Conservation (phyloP, 1,284 basidiomycete species). For the Rhodotorula sp. region DNA sequence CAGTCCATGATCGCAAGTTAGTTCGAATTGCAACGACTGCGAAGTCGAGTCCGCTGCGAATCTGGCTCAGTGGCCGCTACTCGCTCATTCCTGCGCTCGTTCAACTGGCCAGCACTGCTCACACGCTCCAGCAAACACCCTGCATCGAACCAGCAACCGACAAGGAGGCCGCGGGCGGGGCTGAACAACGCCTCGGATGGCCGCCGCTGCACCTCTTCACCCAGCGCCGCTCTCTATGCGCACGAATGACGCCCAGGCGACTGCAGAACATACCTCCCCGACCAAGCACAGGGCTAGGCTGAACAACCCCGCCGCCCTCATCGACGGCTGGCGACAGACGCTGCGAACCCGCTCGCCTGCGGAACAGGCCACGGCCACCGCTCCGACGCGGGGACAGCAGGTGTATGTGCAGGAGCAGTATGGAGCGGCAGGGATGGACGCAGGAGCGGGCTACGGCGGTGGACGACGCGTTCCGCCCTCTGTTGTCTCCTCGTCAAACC, state of each 20-base stretch:
- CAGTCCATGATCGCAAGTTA: too few species aligned
- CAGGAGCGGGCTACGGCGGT: not conserved
- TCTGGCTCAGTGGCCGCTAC: too few species aligned
- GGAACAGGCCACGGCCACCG: not conserved
- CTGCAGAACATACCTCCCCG: not conserved
- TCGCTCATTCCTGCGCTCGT: too few species aligned
- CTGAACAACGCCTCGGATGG: not conserved
- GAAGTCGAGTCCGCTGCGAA: too few species aligned
- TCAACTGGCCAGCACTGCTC: too few species aligned
- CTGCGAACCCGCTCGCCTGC: not conserved
- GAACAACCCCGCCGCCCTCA: slow-evolving; percentile 3
- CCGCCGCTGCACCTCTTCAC: too few species aligned
- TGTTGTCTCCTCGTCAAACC: slow-evolving; percentile 6
- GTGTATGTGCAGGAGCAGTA: not conserved
- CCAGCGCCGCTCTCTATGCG: too few species aligned
- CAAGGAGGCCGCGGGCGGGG: too few species aligned
- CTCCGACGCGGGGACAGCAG: too few species aligned
- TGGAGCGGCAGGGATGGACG: not conserved
- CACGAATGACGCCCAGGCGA: not conserved
- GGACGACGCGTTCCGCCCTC: slow-evolving; percentile 4
- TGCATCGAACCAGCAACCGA: too few species aligned
- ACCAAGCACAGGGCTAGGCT: not conserved
- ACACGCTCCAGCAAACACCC: too few species aligned
- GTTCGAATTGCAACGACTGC: too few species aligned
- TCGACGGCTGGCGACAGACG: slow-evolving; percentile 5